Evolutionary conservation across 2,329 filamentous ascomycete species (phyloP).

Genomic region (Sporothrix pallida): DNA sequence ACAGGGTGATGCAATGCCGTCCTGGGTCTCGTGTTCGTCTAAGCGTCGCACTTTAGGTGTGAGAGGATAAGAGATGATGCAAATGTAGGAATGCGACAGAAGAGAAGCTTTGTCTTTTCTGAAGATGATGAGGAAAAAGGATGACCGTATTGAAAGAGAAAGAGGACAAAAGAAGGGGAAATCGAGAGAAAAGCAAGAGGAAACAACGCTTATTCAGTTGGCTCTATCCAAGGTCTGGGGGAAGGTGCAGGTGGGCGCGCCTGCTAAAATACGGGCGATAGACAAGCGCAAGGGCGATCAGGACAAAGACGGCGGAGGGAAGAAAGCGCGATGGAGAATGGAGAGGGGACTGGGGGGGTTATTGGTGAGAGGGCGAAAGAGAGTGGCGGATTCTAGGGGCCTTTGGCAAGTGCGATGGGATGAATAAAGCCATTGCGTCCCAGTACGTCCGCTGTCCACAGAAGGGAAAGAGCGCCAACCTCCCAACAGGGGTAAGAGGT

Average conservation of each 20-base stretch:
- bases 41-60: neutral
- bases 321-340: conserved; percentile 18
- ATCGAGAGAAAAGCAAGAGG: too few species aligned
- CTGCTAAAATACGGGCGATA: conserved; percentile 11
- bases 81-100: neutral
- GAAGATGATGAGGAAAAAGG: neutral
- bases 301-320: conserved; percentile 14
- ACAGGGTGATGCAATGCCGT: conserved; percentile 19
- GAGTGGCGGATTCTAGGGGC: conserved; percentile 20
- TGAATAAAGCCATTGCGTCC: conserved; percentile 27
- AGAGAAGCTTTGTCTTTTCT: too few species aligned
- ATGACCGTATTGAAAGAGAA: neutral
- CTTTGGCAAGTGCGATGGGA: conserved; percentile 3
- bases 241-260: conserved; percentile 8
- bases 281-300: neutral
- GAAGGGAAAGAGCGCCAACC: conserved; percentile 11
- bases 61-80: neutral
- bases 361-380: neutral
- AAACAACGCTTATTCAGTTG: conserved; percentile 1
- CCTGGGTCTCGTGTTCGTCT: conserved; percentile 23
- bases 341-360: neutral
- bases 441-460: neutral
- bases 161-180: neutral
- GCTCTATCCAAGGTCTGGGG: neutral
- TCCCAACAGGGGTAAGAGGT: conserved; percentile 6